These are phyloP conservation scores for Cladosporium cucumerinum DNA, from an alignment of 2,329 filamentous ascomycete genomes.

Conservation along the genomic window DNA sequence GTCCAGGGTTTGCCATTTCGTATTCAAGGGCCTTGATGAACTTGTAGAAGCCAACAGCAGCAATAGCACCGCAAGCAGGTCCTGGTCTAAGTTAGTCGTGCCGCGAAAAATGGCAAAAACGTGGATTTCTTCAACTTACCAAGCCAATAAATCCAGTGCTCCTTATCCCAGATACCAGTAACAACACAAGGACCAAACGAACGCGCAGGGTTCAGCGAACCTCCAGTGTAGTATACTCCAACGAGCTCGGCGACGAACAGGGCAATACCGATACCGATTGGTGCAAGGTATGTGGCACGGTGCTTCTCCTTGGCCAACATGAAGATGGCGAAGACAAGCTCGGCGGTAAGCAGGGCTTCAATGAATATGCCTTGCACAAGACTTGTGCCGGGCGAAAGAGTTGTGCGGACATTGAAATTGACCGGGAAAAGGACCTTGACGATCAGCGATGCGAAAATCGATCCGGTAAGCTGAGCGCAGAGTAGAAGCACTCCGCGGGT, in stretches of 20 bases:
- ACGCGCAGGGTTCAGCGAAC: slow-evolving; percentile 41
- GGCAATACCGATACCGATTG: slow-evolving; percentile 67
- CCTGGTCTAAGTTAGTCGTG: slow-evolving; percentile 25
- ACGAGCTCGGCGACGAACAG: slow-evolving; percentile 61
- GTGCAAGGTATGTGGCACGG: slow-evolving; percentile 67
- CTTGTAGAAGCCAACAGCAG: slow-evolving; percentile 48
- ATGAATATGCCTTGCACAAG: slow-evolving; percentile 61
- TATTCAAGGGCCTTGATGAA: slow-evolving; percentile 50
- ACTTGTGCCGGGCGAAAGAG: slow-evolving; percentile 51
- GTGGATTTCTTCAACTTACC: slow-evolving; percentile 11
- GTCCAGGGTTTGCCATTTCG: slow-evolving; percentile 50
- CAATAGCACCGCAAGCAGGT: slow-evolving; percentile 43
- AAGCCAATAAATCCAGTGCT: slow-evolving; percentile 45
- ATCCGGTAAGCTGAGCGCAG: slow-evolving; percentile 56
- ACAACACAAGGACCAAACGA: slow-evolving; percentile 43
- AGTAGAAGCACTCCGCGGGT: slow-evolving; percentile 53
- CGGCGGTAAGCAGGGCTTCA: slow-evolving; percentile 63
- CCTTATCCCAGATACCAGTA: slow-evolving; percentile 35
- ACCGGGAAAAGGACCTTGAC: slow-evolving; percentile 58
- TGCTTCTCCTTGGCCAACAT: slow-evolving; percentile 71
- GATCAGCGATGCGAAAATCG: slow-evolving; percentile 58
- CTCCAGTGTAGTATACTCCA: slow-evolving; percentile 46
- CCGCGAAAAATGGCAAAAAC: slow-evolving; percentile 9
- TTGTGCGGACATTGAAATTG: slow-evolving; percentile 54
- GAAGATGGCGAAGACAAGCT: slow-evolving; percentile 62